Percentiles rank a stretch among this genome's conserved stretches.
Conservation (phyloP, 2,329 filamentous ascomycete genomes). For the Diaporthe destruens region DNA sequence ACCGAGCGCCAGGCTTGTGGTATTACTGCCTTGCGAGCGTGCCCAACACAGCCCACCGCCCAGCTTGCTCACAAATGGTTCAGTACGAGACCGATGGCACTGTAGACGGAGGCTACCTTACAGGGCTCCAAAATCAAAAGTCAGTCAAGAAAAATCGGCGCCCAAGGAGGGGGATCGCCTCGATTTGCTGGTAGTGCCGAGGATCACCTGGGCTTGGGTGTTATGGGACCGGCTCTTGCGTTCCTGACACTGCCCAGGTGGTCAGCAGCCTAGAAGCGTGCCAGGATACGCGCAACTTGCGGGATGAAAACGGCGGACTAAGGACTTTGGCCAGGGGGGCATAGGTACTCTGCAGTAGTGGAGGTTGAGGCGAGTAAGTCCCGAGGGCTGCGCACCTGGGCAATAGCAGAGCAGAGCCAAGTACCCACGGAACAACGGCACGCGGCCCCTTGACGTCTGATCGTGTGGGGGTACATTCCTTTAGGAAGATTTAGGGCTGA, state of each 20-base stretch:
- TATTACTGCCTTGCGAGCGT: conserved; percentile 7
- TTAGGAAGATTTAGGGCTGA: conserved; percentile 34
- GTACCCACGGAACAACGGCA: conserved; percentile 25
- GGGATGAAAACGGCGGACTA: neutral
- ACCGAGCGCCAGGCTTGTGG: neutral
- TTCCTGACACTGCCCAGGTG: neutral
- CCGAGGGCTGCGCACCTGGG: conserved; percentile 5
- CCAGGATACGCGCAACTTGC: no score
- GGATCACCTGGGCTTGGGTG: neutral
- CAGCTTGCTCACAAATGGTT: neutral
- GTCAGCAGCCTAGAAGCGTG: neutral
- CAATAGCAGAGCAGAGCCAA: neutral
- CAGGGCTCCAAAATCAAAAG: conserved; percentile 9
- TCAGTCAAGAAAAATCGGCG: no score
- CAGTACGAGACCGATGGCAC: conserved; percentile 6
- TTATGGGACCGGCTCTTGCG: conserved; percentile 1
- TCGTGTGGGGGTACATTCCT: conserved; percentile 25
- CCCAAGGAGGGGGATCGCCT: neutral
- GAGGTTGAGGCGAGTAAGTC: neutral
- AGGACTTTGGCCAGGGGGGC: neutral
- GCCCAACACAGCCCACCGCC: neutral
- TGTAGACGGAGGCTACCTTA: conserved; percentile 21
- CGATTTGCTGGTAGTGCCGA: conserved; percentile 15
- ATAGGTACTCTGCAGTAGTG: conserved; percentile 13
- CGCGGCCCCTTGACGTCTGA: conserved; percentile 30